These are phyloP conservation scores for Yamadazyma mexicana DNA, from an alignment of 1,139 yeast genomes.

Conservation along the genomic window DNA sequence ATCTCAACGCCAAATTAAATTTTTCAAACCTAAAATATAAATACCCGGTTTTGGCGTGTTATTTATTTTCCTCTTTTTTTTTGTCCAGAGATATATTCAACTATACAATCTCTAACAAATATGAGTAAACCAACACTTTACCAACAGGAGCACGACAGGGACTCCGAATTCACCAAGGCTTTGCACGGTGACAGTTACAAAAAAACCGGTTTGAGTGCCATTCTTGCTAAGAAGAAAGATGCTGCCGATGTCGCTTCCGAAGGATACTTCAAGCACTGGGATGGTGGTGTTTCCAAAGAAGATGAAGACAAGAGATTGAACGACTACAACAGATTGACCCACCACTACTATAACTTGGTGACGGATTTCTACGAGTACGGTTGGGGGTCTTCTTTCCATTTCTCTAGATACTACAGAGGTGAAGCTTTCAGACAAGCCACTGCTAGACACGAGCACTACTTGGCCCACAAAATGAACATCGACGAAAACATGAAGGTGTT, in stretches of 20 bases:
- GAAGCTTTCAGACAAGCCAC: slow-evolving; percentile 93
- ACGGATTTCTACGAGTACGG: slow-evolving; percentile 98
- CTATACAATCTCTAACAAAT: slow-evolving; percentile 2
- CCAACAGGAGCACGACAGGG: slow-evolving; percentile 46
- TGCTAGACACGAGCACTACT: slow-evolving; percentile 96
- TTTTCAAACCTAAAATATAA: slow-evolving; percentile 8
- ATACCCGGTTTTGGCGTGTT: slow-evolving; percentile 2
- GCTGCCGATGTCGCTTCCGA: slow-evolving; percentile 85
- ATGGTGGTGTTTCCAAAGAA: slow-evolving; percentile 74
- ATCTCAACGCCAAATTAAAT: slow-evolving; percentile 3
- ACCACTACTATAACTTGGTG: slow-evolving; percentile 93
- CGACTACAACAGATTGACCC: slow-evolving; percentile 88
- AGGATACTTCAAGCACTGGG: slow-evolving; percentile 97
- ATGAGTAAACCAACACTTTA: slow-evolving; percentile 21
- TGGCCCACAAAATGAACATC: slow-evolving; percentile 85
- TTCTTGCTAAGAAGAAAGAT: slow-evolving; percentile 68
- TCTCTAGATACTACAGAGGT: slow-evolving; percentile 89
- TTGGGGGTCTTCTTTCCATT: slow-evolving; percentile 99
- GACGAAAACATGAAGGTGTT: slow-evolving; percentile 80
- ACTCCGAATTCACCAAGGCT: slow-evolving; percentile 73
- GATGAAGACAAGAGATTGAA: slow-evolving; percentile 75
- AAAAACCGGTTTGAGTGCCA: slow-evolving; percentile 73
- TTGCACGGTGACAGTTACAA: slow-evolving; percentile 77
- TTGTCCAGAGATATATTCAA: slow-evolving; percentile 1
- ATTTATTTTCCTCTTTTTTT: neutral